Percentiles rank a stretch among this genome's conserved stretches.
Evolutionary conservation across 2,329 filamentous ascomycete genomes (phyloP).

Genomic region (Aspergillus hiratsukae): DNA sequence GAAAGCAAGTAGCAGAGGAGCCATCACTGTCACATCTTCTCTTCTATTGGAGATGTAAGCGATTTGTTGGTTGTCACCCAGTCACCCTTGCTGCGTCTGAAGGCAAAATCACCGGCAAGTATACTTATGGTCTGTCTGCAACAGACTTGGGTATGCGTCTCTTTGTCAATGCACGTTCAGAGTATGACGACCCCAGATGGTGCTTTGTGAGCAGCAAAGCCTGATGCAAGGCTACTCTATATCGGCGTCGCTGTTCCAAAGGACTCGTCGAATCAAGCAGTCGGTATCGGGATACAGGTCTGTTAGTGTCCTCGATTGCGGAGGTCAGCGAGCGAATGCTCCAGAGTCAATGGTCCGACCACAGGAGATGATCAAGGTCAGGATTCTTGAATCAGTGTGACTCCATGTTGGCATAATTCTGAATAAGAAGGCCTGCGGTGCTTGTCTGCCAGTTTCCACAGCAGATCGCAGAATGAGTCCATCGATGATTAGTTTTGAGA

Average conservation of each 20-base stretch:
- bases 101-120: background rate
- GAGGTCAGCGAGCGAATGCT: background rate
- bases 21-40: background rate
- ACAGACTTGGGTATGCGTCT: background rate
- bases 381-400: background rate
- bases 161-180: background rate
- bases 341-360: background rate
- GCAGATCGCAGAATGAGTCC: background rate
- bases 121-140: background rate
- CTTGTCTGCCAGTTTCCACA: background rate
- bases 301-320: background rate
- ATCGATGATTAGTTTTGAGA: background rate
- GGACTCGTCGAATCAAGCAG: background rate
- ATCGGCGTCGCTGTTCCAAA: background rate
- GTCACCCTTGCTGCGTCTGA: background rate
- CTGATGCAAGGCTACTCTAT: background rate
- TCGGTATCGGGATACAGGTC: background rate
- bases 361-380: background rate
- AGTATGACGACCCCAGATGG: background rate
- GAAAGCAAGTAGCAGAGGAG: background rate
- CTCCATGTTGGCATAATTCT: background rate
- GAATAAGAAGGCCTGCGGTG: background rate
- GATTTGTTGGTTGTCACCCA: background rate
- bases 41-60: background rate
- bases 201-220: background rate